Evolutionary conservation across 495 filamentous ascomycete genomes (phyloP).

Genomic region (Trichoderma asperelloides): DNA sequence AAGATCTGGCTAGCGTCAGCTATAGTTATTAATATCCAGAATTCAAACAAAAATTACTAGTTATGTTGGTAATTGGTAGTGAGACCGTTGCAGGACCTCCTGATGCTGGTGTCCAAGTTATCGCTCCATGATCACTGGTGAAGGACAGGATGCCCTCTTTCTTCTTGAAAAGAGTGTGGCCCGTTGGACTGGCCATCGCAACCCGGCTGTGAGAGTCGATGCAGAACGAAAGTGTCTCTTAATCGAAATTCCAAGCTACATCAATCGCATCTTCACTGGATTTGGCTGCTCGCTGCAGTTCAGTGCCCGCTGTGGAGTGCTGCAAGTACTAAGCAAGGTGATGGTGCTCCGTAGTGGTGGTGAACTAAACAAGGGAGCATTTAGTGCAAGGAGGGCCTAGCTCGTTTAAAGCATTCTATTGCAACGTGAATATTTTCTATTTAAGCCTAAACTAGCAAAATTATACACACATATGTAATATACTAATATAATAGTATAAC

Average conservation of each 20-base stretch:
- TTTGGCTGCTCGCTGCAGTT: neutral
- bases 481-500: too few species aligned
- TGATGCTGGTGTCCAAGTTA: conserved; percentile 69
- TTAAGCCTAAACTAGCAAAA: too few species aligned
- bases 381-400: too few species aligned
- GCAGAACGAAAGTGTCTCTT: neutral
- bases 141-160: conserved; percentile 81
- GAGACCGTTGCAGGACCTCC: conserved; percentile 50
- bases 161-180: conserved; percentile 83
- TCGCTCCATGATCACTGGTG: conserved; percentile 54
- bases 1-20: conserved; percentile 48
- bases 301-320: neutral
- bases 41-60: conserved; percentile 45
- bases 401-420: too few species aligned
- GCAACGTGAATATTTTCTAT: too few species aligned
- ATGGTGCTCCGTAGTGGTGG: neutral
- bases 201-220: conserved; percentile 7
- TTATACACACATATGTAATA: too few species aligned
- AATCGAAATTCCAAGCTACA: neutral
- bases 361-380: too few species aligned
- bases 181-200: conserved; percentile 52
- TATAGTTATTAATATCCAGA: conserved; percentile 2
- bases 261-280: neutral
- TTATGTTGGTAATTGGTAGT: conserved; percentile 66
- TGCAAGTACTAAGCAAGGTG: neutral